Percentiles rank a stretch among this genome's conserved stretches.
Evolutionary conservation across 2,329 filamentous ascomycete species (phyloP).

Genomic region (Colletotrichum eleusines): DNA sequence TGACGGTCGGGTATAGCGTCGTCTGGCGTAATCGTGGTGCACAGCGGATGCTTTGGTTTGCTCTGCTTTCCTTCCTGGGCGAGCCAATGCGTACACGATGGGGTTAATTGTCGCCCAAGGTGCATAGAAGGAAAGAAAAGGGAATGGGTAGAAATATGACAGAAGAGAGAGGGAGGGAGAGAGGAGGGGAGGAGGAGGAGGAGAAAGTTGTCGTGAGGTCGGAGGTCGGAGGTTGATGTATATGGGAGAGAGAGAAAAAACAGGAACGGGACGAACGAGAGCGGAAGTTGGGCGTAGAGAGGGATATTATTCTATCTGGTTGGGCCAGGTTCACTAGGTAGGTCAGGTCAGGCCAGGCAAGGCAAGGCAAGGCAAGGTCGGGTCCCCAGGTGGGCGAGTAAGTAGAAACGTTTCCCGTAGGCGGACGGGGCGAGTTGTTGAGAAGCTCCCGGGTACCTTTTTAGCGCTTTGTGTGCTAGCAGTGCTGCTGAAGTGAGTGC

Average conservation of each 20-base stretch:
- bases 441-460: slow-evolving; percentile 10
- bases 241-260: not conserved
- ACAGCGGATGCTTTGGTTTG: not conserved
- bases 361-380: too few species aligned
- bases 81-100: slow-evolving; percentile 5
- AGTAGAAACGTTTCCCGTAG: too few species aligned
- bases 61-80: slow-evolving; percentile 10
- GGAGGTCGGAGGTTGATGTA: not conserved
- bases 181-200: not conserved
- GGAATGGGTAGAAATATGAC: not conserved
- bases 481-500: not conserved
- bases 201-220: slow-evolving; percentile 5
- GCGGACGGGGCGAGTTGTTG: slow-evolving; percentile 12
- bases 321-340: not conserved
- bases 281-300: slow-evolving; percentile 13
- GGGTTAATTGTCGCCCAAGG: not conserved
- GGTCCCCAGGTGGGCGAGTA: not conserved
- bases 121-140: not conserved
- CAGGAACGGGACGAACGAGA: not conserved
- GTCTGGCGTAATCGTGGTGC: not conserved
- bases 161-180: not conserved
- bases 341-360: too few species aligned
- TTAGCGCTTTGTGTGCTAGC: slow-evolving; percentile 13
- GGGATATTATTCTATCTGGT: slow-evolving; percentile 21
- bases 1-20: not conserved